Conservation (phyloP, 2,329 filamentous ascomycete genomes). For the Botrytis sinoallii region DNA sequence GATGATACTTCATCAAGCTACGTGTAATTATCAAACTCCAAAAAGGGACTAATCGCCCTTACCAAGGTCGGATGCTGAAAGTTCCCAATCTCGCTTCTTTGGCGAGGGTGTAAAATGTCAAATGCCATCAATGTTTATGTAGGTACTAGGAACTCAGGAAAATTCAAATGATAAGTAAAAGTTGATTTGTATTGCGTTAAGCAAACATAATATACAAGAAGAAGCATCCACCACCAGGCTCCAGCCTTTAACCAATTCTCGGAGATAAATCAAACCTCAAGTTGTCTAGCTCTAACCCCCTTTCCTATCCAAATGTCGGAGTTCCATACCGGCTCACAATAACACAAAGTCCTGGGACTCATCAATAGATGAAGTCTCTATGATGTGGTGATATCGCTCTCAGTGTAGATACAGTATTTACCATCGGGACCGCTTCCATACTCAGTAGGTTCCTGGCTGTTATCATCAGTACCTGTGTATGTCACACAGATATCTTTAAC, state of each 20-base stretch:
- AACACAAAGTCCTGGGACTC: neutral
- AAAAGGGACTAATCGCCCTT: neutral
- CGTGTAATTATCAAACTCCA: neutral
- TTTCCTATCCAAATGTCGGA: neutral
- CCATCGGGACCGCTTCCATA: conserved; percentile 41
- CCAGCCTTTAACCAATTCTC: neutral
- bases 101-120: neutral
- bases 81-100: neutral
- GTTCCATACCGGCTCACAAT: neutral
- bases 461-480: conserved; percentile 41
- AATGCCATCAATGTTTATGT: neutral
- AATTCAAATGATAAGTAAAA: neutral
- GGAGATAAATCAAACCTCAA: neutral
- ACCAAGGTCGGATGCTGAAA: neutral
- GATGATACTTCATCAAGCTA: neutral
- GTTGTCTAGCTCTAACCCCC: neutral
- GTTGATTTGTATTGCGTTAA: neutral
- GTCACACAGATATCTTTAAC: conserved; percentile 26
- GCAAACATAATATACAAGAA: conserved; percentile 10
- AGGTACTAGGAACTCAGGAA: neutral
- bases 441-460: conserved; percentile 39
- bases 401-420: conserved; percentile 35
- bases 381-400: neutral
- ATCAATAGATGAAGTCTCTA: neutral
- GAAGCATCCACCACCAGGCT: neutral